Conservation (phyloP, 2,329 filamentous ascomycete species). For the Leptographium flavum region DNA sequence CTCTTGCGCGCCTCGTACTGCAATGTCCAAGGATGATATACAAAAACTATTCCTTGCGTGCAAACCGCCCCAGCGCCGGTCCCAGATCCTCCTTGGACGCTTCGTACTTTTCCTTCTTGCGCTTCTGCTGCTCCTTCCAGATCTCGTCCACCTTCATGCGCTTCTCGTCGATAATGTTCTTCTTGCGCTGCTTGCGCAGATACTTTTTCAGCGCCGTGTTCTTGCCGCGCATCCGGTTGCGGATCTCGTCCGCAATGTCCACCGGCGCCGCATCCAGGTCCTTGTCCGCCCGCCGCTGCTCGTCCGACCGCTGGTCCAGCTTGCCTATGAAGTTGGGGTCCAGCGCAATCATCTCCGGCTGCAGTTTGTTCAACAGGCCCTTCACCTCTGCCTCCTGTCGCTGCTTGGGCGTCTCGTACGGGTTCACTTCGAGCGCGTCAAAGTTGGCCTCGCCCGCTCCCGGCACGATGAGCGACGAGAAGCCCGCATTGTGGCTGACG, state of each 20-base stretch:
- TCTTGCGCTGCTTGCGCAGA: constrained; percentile 77
- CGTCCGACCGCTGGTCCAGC: constrained; percentile 66
- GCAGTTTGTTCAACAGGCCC: constrained; percentile 79
- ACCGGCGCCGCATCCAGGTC: constrained; percentile 59
- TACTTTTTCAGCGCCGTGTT: constrained; percentile 82
- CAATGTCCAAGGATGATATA: neutral
- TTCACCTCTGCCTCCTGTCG: constrained; percentile 87
- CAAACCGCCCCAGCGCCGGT: constrained; percentile 76
- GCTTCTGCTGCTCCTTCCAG: constrained; percentile 56
- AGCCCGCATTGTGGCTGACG: constrained; percentile 68
- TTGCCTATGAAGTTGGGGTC: constrained; percentile 86
- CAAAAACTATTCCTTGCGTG: constrained; percentile 42
- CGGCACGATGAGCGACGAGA: constrained; percentile 79
- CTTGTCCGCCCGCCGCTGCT: constrained; percentile 61
- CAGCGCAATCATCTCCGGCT: constrained; percentile 92
- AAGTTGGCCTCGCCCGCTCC: constrained; percentile 96
- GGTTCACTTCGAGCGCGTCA: constrained; percentile 85
- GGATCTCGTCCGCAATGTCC: constrained; percentile 44
- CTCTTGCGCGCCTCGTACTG: too few relatives aligned
- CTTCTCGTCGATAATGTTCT: constrained; percentile 95
- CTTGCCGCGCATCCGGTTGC: constrained; percentile 63
- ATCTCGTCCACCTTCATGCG: constrained; percentile 74
- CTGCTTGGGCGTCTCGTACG: constrained; percentile 87
- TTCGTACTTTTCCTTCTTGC: constrained; percentile 45
- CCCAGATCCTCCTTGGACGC: constrained; percentile 63